Evolutionary conservation across 176 grass and related monocot genomes (phyloP), one percentile per base, ranked within the genome.

Genomic region (Guadua angustifolia): DNA sequence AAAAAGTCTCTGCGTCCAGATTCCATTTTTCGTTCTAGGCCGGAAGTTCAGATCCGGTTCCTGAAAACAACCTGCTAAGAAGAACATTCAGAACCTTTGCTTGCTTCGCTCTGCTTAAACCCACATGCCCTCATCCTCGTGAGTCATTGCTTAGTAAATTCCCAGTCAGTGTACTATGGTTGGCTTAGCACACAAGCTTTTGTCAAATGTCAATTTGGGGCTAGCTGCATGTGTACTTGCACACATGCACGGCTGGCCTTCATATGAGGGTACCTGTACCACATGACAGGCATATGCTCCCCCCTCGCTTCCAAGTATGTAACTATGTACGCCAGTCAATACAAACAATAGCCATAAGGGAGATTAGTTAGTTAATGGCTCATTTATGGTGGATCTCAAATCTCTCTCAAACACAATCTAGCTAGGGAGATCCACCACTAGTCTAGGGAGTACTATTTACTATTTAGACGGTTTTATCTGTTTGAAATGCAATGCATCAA

Each of bases 281-380:
- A 73, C 84, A 80, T 74, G 80, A 52, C 40, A 47, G 71, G 53
- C 88, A 85, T 85, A 83, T 82, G 83, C 76, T 50, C 55, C 46
- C 29, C 44, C 45, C 53, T 45, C 25, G 1, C 29, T 75, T 43
- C 29, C 29, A 29, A 76, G 10, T 10, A 63, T 84, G 32, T 40
- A 11, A 7, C 1, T 42, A 4, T 50, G 36, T 15, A 60, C 14
- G 5, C 69, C 46, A 65, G 71, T 85, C 88, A 81, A 53, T 77
- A 24, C 64, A 69, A 71, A 53, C 63, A 85, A 67, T 79, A 61
- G n/a, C n/a, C 35, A 21, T 47, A 64, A 56, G 2, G 61, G 26
- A 38, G 77, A 68, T 74, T n/a, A 29, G 36, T 46, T 36, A 32
- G 43, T 81, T 73, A 18, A 46, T 32, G 24, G 15, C 46, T 73